Percentiles rank a stretch among this genome's conserved stretches.
phyloP scores from a whole-genome alignment of 2,329 filamentous ascomycete genomes.

The Calonectria fujianensis region DNA sequence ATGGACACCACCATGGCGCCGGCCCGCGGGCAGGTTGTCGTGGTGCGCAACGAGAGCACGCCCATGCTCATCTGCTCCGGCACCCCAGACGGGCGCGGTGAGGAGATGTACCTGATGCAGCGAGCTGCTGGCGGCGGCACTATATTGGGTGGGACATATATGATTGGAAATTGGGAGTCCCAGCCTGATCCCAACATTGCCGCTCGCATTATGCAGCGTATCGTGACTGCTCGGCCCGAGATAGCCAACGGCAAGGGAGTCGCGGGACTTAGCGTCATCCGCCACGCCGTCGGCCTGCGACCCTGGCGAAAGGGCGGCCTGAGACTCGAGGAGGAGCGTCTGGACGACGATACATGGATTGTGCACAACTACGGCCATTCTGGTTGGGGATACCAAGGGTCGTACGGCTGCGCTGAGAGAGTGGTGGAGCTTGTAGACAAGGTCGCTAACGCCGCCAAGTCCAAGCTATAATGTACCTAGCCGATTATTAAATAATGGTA shows the following conservation, averaged over 20 bases:
- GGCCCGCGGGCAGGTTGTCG: slow-evolving; percentile 86
- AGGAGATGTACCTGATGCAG: slow-evolving; percentile 88
- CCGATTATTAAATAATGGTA: not conserved
- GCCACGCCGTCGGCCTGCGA: slow-evolving; percentile 88
- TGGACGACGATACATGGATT: slow-evolving; percentile 75
- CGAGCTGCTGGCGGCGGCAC: slow-evolving; percentile 88
- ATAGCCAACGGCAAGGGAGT: slow-evolving; percentile 81
- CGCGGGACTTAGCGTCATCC: slow-evolving; percentile 82
- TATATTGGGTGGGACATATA: slow-evolving; percentile 89
- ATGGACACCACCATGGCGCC: slow-evolving; percentile 84
- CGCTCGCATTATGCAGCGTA: slow-evolving; percentile 88
- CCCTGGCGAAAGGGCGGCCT: slow-evolving; percentile 84
- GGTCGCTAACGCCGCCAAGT: slow-evolving; percentile 63
- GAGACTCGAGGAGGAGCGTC: slow-evolving; percentile 77
- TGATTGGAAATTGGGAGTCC: slow-evolving; percentile 86
- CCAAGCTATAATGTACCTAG: slow-evolving; percentile 53
- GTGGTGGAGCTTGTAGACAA: slow-evolving; percentile 81
- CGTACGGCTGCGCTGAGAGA: slow-evolving; percentile 81
- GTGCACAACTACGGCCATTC: slow-evolving; percentile 89
- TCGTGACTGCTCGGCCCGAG: slow-evolving; percentile 77
- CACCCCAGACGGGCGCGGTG: slow-evolving; percentile 82
- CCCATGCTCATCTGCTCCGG: slow-evolving; percentile 83
- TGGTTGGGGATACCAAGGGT: slow-evolving; percentile 84
- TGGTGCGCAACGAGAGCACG: slow-evolving; percentile 86
- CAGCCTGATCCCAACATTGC: slow-evolving; percentile 88